Percentiles rank a stretch among this genome's conserved stretches.
Evolutionary conservation across 805 yeast species (phyloP).

Genomic region (Wickerhamomyces chambardii): DNA sequence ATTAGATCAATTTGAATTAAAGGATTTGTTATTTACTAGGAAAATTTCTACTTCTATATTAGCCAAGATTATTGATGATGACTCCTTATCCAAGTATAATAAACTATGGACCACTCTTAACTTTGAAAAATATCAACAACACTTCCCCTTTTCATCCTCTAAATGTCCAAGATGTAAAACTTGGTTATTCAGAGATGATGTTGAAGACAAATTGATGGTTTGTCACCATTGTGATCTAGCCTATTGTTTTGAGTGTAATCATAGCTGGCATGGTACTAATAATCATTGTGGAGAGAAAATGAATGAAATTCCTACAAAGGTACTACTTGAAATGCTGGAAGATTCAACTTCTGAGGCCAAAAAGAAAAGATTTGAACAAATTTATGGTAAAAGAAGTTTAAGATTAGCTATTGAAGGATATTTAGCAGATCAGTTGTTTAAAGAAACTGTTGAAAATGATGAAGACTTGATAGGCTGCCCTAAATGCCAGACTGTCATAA

Average conservation of each 20-base stretch:
- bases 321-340: slow-evolving; percentile 14
- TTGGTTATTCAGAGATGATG: slow-evolving; percentile 37
- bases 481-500: slow-evolving; percentile 36
- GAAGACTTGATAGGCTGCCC: slow-evolving; percentile 43
- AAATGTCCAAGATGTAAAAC: slow-evolving; percentile 44
- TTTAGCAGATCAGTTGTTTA: slow-evolving; percentile 36
- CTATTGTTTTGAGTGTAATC: slow-evolving; percentile 47
- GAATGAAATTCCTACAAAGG: slow-evolving; percentile 22
- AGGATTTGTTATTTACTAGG: slow-evolving; percentile 28
- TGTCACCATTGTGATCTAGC: slow-evolving; percentile 43
- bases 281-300: slow-evolving; percentile 32
- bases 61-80: slow-evolving; percentile 18
- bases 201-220: slow-evolving; percentile 34
- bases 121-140: slow-evolving; percentile 31
- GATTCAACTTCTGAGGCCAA: slow-evolving; percentile 21
- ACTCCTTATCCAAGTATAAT: slow-evolving; percentile 27
- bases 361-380: slow-evolving; percentile 23
- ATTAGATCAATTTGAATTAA: slow-evolving; percentile 22
- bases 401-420: slow-evolving; percentile 33
- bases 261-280: slow-evolving; percentile 52
- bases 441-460: slow-evolving; percentile 31
- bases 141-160: slow-evolving; percentile 39
- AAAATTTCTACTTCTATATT: slow-evolving; percentile 28
- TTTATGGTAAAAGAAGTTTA: slow-evolving; percentile 37
- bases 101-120: slow-evolving; percentile 26